Base-by-base conservation (phyloP, 2,329 filamentous ascomycete genomes). In the Cyclaneusma minus region DNA sequence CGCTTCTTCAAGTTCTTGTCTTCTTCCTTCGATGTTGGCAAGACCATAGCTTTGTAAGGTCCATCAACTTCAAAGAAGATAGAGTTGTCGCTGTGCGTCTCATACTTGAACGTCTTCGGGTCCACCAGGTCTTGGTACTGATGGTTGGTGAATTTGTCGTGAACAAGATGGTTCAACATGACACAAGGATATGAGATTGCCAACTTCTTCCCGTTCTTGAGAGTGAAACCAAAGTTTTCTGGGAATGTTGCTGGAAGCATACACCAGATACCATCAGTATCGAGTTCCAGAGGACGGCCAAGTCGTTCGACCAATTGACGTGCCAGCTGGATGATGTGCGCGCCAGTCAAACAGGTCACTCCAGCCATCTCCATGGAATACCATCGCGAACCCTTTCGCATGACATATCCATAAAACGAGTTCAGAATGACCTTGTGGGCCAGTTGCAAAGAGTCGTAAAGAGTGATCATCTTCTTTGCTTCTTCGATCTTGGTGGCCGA, bases 51-150 rank as follows among this genome's bases (percentile, higher is more conserved):
- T 49, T 71, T 85, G 62, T 98, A 98, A 1, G 89, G 89, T 4
- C 89, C 89, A 43, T 98, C 89, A 25, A 98, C 89, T 52, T 98
- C 89, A 56, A 98, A 98, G 59, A 98, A 98, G 50, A 98, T 98
- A 17, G 85, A 89, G 52, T 98, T 98, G 47, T 98, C 89, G 57
- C 87, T 95, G 50, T 93, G 82, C 1, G 87, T 98, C 47, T 94
- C 82, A 43, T 98, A 98, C 47, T 74, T 79, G 63, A 89, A 84
- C 0, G 71, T 81, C 32, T 68, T 63, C 3, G 71, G 65, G 40
- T 98, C 85, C 1, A 71, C 64, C 3, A 98, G 62, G 0, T 81
- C 87, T 57, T 98, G 85, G 48, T 98, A 98, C 44, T 98, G 89
- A 42, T 95, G 76, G 42, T 98, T 98, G 14, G 89, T 98, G 51